Evolutionary conservation across 352 stramenopile species (phyloP), one percentile per base, ranked within the genome.

Genomic region (Phytophthora europaea): DNA sequence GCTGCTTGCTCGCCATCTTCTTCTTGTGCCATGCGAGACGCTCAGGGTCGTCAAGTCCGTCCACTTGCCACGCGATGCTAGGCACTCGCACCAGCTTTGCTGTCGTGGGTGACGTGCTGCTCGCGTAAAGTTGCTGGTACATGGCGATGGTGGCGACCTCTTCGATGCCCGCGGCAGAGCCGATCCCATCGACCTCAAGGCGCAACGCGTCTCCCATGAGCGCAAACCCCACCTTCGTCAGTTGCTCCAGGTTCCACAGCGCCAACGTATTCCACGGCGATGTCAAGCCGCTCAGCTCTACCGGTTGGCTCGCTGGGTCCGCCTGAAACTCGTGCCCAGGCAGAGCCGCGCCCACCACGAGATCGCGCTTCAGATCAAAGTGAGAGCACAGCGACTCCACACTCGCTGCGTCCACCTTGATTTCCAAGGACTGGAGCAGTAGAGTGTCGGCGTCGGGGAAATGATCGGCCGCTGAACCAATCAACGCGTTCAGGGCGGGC

Each of bases 261-360:
- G 96, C 96, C 1, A 99, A 83, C 31, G 97, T 99, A 81, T 99
- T 99, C 97, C 97, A 99, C 9, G 97, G 97, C 64, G 85, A 94
- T 26, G 97, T 98, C 60, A 90, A 70, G 9, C 96, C 97, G 50
- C 81, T 95, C 36, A 99, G 85, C 63, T 83, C 65, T 26, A 94
- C 61, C 2, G 78, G 74, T 61, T 91, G 72, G 0, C 10, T 65
- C 4, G 54, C 28, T 52, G 67, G 51, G 34, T 79, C 48, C 20
- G 66, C 56, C 6, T 67, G 61, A 62, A 93, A 93, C 12, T 73
- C 64, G 61, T 96, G 89, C 18, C 95, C 94, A 56, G 93, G 89
- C 23, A 99, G 81, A 18, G 83, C 91, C 3, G 94, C 94, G 16
- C 97, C 97, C 9, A 97, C 91, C 6, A 99, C 97, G 4, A 99